phyloP scores from a whole-genome alignment of 805 yeast species.

The Zygosaccharomyces bisporus region DNA sequence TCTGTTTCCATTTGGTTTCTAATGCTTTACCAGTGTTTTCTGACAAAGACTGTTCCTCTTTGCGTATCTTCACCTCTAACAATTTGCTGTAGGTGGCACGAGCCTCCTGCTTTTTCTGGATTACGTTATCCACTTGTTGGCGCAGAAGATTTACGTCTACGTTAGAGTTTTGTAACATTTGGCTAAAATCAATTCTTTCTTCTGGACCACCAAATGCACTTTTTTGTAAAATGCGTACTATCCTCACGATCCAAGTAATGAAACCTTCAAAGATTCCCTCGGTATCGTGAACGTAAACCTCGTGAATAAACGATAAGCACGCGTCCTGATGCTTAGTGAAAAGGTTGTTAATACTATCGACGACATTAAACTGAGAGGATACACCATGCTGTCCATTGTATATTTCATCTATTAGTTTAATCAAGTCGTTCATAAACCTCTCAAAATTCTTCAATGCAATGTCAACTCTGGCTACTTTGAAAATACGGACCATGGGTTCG shows the following conservation, averaged over 20 bases:
- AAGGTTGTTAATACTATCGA: conserved; percentile 54
- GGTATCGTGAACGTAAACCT: conserved; percentile 74
- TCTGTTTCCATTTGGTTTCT: conserved; percentile 42
- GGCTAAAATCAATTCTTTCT: conserved; percentile 45
- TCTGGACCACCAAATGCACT: conserved; percentile 47
- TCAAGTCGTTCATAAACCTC: conserved; percentile 63
- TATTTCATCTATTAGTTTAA: conserved; percentile 51
- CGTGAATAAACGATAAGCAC: conserved; percentile 72
- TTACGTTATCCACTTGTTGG: conserved; percentile 40
- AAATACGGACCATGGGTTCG: conserved; percentile 66
- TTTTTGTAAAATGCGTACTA: conserved; percentile 58
- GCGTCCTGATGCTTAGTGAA: conserved; percentile 69
- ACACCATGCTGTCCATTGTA: conserved; percentile 42
- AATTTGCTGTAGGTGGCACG: conserved; percentile 34
- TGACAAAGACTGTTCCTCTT: conserved; percentile 19
- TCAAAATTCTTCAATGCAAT: conserved; percentile 62
- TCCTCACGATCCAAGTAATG: conserved; percentile 67
- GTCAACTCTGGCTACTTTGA: conserved; percentile 63
- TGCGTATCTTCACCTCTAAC: conserved; percentile 24
- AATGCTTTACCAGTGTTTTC: conserved; percentile 31
- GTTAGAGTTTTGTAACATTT: conserved; percentile 31
- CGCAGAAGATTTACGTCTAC: conserved; percentile 32
- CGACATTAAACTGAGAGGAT: conserved; percentile 58
- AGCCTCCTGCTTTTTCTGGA: conserved; percentile 37
- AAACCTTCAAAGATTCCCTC: conserved; percentile 67